A percentile compares a stretch with the other conserved stretches of the same genome.
These are phyloP conservation scores for Nemania sp. DNA, from an alignment of 2,329 filamentous ascomycete genomes.

Conservation along the genomic window DNA sequence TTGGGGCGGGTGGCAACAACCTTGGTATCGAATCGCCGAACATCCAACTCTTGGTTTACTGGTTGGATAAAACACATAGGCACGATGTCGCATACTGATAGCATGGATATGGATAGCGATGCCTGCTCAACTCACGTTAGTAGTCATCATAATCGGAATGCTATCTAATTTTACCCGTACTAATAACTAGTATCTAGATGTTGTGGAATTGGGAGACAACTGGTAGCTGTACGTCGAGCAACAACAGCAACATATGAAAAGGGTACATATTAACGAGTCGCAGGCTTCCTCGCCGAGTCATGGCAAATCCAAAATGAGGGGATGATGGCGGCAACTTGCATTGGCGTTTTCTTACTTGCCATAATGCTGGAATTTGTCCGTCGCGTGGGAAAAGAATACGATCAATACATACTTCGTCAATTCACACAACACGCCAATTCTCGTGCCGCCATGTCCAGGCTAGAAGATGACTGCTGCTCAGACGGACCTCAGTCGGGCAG, in stretches of 20 bases:
- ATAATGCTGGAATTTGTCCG: conserved; percentile 57
- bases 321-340: conserved; percentile 59
- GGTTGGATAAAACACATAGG: background rate
- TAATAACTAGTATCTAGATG: conserved; percentile 52
- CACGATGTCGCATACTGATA: conserved; percentile 25
- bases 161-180: conserved; percentile 29
- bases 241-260: background rate
- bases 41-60: background rate
- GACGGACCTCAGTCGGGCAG: conserved; percentile 34
- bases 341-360: conserved; percentile 57
- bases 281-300: conserved; percentile 55
- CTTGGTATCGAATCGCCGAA: background rate
- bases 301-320: conserved; percentile 57
- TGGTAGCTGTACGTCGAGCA: conserved; percentile 52
- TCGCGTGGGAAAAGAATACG: conserved; percentile 58
- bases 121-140: conserved; percentile 33
- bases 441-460: conserved; percentile 41
- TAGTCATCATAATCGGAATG: background rate
- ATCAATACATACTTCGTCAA: conserved; percentile 55
- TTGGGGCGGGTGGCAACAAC: background rate
- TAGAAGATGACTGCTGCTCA: conserved; percentile 33
- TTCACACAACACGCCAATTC: conserved; percentile 54
- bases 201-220: conserved; percentile 60
- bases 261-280: background rate
- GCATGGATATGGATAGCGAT: conserved; percentile 44